Evolutionary conservation across 768 basidiomycete species (phyloP).

Genomic region (Russula dissimulans): DNA sequence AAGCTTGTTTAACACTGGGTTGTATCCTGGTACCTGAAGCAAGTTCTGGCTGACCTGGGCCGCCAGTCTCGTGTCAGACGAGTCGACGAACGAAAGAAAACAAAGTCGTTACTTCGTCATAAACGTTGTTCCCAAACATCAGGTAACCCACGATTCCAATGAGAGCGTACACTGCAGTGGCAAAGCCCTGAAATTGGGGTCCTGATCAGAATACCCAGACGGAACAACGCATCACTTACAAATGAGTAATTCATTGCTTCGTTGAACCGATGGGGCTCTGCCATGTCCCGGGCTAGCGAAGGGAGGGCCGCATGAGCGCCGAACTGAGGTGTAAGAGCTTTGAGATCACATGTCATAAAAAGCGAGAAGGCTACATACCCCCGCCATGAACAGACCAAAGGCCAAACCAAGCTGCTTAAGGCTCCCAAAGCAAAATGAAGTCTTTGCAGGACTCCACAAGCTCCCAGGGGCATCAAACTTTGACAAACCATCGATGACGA

Average conservation of each 20-base stretch:
- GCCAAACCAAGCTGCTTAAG: conserved; percentile 60
- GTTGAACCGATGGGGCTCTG: conserved; percentile 69
- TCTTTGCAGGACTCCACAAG: conserved; percentile 65
- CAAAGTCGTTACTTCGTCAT: conserved; percentile 52
- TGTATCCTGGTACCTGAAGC: conserved; percentile 63
- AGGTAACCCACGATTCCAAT: conserved; percentile 79
- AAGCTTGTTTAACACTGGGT: conserved; percentile 54
- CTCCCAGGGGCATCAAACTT: conserved; percentile 72
- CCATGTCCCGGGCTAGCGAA: conserved; percentile 84
- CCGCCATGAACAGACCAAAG: conserved; percentile 88
- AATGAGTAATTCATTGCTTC: conserved; percentile 82
- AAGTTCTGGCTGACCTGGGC: conserved; percentile 75
- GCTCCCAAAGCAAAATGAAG: conserved; percentile 45
- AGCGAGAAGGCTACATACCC: conserved; percentile 38
- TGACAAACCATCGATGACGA: conserved; percentile 74
- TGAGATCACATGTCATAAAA: background rate
- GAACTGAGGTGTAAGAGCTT: conserved; percentile 39
- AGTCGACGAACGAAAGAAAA: background rate
- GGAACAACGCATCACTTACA: conserved; percentile 33
- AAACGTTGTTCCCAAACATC: conserved; percentile 80
- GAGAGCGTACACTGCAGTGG: conserved; percentile 29
- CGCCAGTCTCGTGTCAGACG: background rate
- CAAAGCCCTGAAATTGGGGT: conserved; percentile 7
- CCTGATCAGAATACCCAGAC: conserved; percentile 11
- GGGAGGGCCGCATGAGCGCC: conserved; percentile 91